Evolutionary conservation across 2,329 filamentous ascomycete species (phyloP), one percentile per base, ranked within the genome.

Genomic region (Apiospora rasikravindrae): DNA sequence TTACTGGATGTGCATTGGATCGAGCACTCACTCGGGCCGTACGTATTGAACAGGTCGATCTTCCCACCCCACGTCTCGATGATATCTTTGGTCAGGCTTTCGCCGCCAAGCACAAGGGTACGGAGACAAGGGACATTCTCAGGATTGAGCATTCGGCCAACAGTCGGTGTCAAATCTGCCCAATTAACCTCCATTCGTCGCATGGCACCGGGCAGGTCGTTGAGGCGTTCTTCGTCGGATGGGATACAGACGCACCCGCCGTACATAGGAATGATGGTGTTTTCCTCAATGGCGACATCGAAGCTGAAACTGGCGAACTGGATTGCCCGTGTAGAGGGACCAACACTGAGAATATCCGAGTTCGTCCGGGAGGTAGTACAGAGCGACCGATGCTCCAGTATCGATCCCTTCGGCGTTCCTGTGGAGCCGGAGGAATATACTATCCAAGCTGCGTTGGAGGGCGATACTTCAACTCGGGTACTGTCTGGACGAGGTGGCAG

Each of bases 321-420:
- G n/a, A 73, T 57, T 24, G 67, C 70, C 0, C 0, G 85, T 81
- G 14, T 81, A 85, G 84, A 0, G 87, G 88, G 69, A 88, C 86
- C 73, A 89, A 87, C 40, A 90, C 74, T 53, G 42, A 53, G 26
- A 19, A 47, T 64, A 14, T 61, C 53, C 26, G 47, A 70, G 51
- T 40, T 67, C 16, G 69, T 67, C 11, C 69, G 37, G 33, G 11
- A 74, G n/a, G 69, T 70, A 40, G 67, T 70, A 29, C 66, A 49
- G 24, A 72, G 67, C 1, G 66, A 53, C 2, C 66, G 57, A 24
- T 74, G 73, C 44, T 72, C 71, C 19, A 71, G 51, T n/a, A 72
- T 61, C 29, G 42, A 67, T 24, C 73, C 73, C 26, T 74, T 74
- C 19, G 73, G 73, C 2, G 68, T 44, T 24, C 73, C 73, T 14